Evolutionary conservation across 345 rosid species (phyloP).

Genomic region (Arabis hirsuta): DNA sequence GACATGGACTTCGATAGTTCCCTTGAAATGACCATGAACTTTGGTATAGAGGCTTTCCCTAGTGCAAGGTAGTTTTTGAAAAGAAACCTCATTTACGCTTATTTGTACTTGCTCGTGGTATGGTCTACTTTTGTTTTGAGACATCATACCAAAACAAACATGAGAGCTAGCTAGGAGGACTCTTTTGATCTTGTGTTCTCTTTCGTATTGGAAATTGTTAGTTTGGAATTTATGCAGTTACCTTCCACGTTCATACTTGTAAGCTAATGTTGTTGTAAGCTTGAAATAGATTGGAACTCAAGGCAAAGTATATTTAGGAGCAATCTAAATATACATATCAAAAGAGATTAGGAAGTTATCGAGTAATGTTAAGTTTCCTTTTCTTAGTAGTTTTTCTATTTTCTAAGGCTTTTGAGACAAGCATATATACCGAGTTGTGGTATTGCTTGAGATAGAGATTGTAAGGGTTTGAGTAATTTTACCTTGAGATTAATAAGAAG

Average conservation of each 20-base stretch:
- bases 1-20: conserved; percentile 22
- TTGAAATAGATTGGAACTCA: too few relatives aligned
- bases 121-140: neutral
- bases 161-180: neutral
- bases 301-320: too few relatives aligned
- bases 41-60: neutral
- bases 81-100: neutral
- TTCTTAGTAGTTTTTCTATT: too few relatives aligned
- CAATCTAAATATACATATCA: too few relatives aligned
- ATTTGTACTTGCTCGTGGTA: neutral
- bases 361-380: too few relatives aligned
- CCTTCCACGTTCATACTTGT: neutral
- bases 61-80: conserved; percentile 18
- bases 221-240: neutral
- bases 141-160: neutral
- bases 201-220: neutral
- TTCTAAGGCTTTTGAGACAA: too few relatives aligned
- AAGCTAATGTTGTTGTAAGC: too few relatives aligned
- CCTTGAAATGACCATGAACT: conserved; percentile 5
- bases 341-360: too few relatives aligned
- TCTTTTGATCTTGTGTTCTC: neutral
- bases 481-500: too few relatives aligned
- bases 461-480: too few relatives aligned
- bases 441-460: too few relatives aligned
- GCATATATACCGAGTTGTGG: too few relatives aligned